Evolutionary conservation across 1,139 yeast species (phyloP), one percentile per base, ranked within the genome.

Genomic region (Eremothecium sinecaudum): DNA sequence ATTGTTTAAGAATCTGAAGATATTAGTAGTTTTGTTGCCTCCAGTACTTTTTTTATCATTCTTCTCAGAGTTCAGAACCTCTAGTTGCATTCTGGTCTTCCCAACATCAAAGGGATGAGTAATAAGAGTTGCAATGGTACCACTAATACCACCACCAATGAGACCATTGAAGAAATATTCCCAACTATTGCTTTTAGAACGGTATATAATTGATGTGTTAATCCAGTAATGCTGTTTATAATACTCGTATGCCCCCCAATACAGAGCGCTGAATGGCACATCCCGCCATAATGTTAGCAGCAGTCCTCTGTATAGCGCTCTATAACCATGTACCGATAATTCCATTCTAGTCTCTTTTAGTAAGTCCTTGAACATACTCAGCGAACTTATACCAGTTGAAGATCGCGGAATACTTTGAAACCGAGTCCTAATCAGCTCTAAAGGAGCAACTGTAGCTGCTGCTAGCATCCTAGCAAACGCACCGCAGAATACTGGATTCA

Each of bases 101-200:
- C 96, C 98, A 7, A 92, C 98, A 56, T 90, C 99, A 52, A 90
- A 90, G 1, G 98, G 97, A 40, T 92, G 84, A 2, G 99, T 90
- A 34, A 71, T 63, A 5, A 87, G 49, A 0, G 97, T 95, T 0
- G 97, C 96, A 8, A 81, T 61, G 1, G 81, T 59, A 1, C 99
- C 99, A 5, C 94, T 75, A 1, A 80, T 47, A 0, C 92, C 79
- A 0, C 99, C 99, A 6, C 94, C 73, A 2, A 81, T 45, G 50
- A 90, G 87, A 18, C 94, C 76, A 40, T 82, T 77, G 3, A 70
- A 40, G 46, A 90, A 83, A 2, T 80, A 70, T 36, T 69, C 69
- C 58, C 70, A 57, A 39, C 72, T 70, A 18, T 68, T 66, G 27
- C 53, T 52, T 12, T 44, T 42, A 24, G 18, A 12, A 18, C 17